A percentile compares a stretch with the other conserved stretches of the same genome.
Evolutionary conservation across 768 basidiomycete species (phyloP).

Genomic region (Boletales sp.): DNA sequence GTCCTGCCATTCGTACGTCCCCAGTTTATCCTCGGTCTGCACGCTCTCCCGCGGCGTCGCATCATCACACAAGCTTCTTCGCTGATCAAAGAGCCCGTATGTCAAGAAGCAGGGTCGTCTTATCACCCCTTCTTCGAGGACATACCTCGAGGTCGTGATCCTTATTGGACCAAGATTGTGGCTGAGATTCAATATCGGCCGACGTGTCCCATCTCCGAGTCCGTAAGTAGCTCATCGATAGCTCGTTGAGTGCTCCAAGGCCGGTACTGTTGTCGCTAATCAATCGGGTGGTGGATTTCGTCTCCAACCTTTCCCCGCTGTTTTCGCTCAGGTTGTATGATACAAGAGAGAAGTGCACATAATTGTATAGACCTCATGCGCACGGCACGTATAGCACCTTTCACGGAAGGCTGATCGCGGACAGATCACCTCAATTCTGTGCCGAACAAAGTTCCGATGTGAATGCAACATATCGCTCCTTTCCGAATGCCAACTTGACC

Average conservation of each 20-base stretch:
- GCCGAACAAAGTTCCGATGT: constrained; percentile 12
- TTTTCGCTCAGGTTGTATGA: constrained; percentile 19
- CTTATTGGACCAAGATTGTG: not conserved
- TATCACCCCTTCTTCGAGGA: constrained; percentile 10
- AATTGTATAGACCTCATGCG: constrained; percentile 23
- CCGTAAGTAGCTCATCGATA: constrained; percentile 19
- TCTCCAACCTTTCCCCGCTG: constrained; percentile 19
- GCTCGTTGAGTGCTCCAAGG: not conserved
- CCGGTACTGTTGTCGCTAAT: constrained; percentile 3
- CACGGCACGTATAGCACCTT: constrained; percentile 15
- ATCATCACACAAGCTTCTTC: constrained; percentile 15
- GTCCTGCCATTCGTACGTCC: not conserved
- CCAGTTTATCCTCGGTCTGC: not conserved
- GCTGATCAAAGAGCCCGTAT: constrained; percentile 22
- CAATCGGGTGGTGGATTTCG: constrained; percentile 10
- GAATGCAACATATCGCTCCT: constrained; percentile 20
- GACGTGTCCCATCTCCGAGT: not conserved
- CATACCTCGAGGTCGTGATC: not conserved
- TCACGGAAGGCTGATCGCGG: constrained; percentile 27
- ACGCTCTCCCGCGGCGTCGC: not conserved
- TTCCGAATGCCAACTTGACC: constrained; percentile 22
- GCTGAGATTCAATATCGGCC: constrained; percentile 10
- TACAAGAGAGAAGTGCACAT: constrained; percentile 26
- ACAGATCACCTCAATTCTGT: constrained; percentile 9
- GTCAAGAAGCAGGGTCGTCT: constrained; percentile 21